A percentile compares a stretch with the other conserved stretches of the same genome.
phyloP scores from a whole-genome alignment of 495 filamentous ascomycete species.

The Penicillium bialowiezense region DNA sequence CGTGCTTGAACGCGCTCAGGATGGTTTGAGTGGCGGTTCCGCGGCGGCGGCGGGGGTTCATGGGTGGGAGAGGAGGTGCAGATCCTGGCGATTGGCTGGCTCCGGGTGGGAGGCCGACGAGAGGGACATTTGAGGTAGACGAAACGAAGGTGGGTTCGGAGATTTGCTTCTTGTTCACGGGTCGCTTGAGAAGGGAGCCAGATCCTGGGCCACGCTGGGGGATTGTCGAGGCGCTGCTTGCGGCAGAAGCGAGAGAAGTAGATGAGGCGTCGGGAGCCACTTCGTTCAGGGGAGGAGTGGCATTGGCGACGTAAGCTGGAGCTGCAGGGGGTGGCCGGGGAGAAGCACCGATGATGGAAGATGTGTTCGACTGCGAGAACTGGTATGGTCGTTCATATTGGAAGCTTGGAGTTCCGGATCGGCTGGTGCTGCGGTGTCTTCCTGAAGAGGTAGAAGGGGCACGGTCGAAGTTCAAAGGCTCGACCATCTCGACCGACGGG shows the following conservation, averaged over 20 bases:
- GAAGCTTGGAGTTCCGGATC: constrained; percentile 35
- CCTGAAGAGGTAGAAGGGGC: constrained; percentile 41
- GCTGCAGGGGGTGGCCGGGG: constrained; percentile 51
- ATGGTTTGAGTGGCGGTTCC: constrained; percentile 52
- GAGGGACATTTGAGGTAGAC: constrained; percentile 69
- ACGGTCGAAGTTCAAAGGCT: constrained; percentile 33
- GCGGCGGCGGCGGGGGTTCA: constrained; percentile 67
- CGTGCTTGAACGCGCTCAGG: constrained; percentile 48
- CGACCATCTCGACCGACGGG: constrained; percentile 37
- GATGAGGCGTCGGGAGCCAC: constrained; percentile 29
- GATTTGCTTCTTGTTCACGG: constrained; percentile 71
- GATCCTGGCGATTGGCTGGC: constrained; percentile 39
- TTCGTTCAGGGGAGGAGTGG: constrained; percentile 53
- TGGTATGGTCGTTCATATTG: constrained; percentile 44
- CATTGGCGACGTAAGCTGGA: constrained; percentile 51
- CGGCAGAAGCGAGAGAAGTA: constrained; percentile 16
- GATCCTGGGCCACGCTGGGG: constrained; percentile 32
- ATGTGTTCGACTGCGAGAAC: constrained; percentile 28
- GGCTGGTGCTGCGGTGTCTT: constrained; percentile 48
- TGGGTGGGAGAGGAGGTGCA: constrained; percentile 61
- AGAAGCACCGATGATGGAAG: constrained; percentile 44
- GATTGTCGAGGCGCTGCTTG: constrained; percentile 11
- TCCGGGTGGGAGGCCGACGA: constrained; percentile 57
- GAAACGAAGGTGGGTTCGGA: constrained; percentile 82
- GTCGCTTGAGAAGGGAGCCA: constrained; percentile 52